These are phyloP conservation scores for Xanthoparmelia taractica DNA, from an alignment of 495 filamentous ascomycete genomes.

Conservation along the genomic window DNA sequence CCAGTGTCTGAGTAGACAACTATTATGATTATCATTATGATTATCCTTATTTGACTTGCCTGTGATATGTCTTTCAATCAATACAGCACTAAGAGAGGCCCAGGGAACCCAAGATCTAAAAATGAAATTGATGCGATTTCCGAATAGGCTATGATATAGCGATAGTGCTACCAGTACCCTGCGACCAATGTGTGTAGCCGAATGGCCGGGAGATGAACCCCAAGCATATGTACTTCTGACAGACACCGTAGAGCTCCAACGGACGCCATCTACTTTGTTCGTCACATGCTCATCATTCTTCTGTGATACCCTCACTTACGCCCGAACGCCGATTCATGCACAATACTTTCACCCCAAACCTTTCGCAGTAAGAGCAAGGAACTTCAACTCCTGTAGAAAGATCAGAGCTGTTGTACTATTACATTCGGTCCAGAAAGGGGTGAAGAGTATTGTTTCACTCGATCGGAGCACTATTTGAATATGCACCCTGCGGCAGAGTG, in stretches of 20 bases:
- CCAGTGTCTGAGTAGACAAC: no score
- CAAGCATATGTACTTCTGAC: neutral
- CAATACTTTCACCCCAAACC: neutral
- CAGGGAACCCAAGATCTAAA: no score
- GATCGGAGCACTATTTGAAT: neutral
- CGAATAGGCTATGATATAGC: neutral
- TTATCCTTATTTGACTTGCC: no score
- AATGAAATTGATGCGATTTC: neutral
- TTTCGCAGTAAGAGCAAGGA: neutral
- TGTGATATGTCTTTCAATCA: no score
- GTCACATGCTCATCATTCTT: neutral
- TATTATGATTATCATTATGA: no score
- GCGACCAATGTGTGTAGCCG: neutral
- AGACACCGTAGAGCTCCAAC: neutral
- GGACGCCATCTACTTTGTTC: neutral
- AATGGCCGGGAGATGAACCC: neutral
- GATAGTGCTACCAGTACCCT: neutral
- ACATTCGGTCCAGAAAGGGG: neutral
- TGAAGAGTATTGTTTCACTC: neutral
- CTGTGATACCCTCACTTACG: neutral
- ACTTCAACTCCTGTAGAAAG: neutral
- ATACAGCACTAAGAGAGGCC: no score
- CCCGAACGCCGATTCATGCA: neutral
- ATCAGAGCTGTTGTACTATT: neutral
- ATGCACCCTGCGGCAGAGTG: slow-evolving; percentile 16